Base-by-base conservation (phyloP, 1,139 yeast species). In the Kodamaea fungicola region DNA sequence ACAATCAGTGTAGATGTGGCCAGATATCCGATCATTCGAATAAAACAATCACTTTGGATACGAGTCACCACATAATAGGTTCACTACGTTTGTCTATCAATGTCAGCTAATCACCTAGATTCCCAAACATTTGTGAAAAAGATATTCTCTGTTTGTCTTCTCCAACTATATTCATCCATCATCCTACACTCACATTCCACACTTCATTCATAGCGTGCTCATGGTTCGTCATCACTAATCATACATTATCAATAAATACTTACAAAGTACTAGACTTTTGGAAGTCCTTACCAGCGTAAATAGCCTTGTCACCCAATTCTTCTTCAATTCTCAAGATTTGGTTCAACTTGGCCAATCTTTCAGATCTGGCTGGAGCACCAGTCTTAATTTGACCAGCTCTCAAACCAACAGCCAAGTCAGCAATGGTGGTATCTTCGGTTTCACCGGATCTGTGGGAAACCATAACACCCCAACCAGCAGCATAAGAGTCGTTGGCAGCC, bases 281-380 rank as follows among this genome's bases (percentile, higher is more conserved):
- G 89, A 88, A 89, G 70, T 83, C 72, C 64, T 75, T 78, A 69
- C 97, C 97, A 49, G 97, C 96, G 76, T 79, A 90, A 67, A 87
- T 64, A 52, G 96, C 96, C 78, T 87, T 87, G 80, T 78, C 88
- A 64, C 96, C 97, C 64, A 90, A 84, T 75, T 84, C 88, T 76
- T 90, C 95, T 80, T 90, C 97, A 60, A 90, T 90, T 78, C 97
- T 87, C 70, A 90, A 80, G 71, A 90, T 83, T 79, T 89, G 95
- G 83, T 85, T 85, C 71, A 83, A 83, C 78, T 90, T 90, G 67
- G 97, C 97, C 71, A 90, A 83, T 82, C 97, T 89, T 79, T 90
- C 97, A 53, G 96, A 87, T 80, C 97, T 88, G 56, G 96, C 95
- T 66, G 97, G 96, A 64, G 97, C 97, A 83, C 97, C 97, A 57